A percentile compares a stretch with the other conserved stretches of the same genome.
Evolutionary conservation across 2,329 filamentous ascomycete species (phyloP).

Genomic region (Alternaria triticina): DNA sequence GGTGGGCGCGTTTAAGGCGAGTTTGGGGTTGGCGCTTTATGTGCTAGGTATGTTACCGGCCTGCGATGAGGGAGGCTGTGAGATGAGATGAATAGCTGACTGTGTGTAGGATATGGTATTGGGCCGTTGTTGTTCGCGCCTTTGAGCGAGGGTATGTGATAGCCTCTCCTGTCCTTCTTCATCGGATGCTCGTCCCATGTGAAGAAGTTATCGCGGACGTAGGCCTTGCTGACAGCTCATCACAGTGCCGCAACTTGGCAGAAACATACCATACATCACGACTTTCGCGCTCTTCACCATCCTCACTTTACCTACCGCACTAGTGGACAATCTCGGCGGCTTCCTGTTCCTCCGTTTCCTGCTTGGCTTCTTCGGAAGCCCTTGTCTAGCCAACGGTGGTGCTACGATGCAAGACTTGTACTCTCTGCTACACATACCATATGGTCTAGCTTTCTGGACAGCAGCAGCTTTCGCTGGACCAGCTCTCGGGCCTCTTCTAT

Average conservation of each 20-base stretch:
- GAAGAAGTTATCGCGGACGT: not conserved
- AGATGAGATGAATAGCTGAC: not conserved
- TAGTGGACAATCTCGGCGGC: slow-evolving; percentile 68
- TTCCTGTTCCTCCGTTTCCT: slow-evolving; percentile 62
- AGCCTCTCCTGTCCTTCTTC: not conserved
- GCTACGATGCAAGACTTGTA: slow-evolving; percentile 50
- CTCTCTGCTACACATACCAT: slow-evolving; percentile 52
- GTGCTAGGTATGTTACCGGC: slow-evolving; percentile 53
- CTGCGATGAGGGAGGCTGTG: not conserved
- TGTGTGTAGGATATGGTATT: slow-evolving; percentile 58
- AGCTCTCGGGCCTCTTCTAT: slow-evolving; percentile 67
- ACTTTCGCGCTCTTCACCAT: slow-evolving; percentile 74
- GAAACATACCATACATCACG: slow-evolving; percentile 71
- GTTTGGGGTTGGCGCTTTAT: slow-evolving; percentile 67
- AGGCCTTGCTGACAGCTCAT: not conserved
- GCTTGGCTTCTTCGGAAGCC: slow-evolving; percentile 49
- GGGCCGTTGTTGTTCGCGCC: slow-evolving; percentile 72
- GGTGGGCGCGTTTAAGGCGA: slow-evolving; percentile 59
- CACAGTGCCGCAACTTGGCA: slow-evolving; percentile 54
- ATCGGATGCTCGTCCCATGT: not conserved
- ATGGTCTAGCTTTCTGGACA: slow-evolving; percentile 53
- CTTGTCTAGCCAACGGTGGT: slow-evolving; percentile 48
- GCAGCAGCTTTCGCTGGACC: slow-evolving; percentile 65
- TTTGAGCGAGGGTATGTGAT: slow-evolving; percentile 58
- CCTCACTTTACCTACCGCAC: slow-evolving; percentile 67